Base-by-base conservation (phyloP, 306 rosid species). In the Begonia fuchsioides region DNA sequence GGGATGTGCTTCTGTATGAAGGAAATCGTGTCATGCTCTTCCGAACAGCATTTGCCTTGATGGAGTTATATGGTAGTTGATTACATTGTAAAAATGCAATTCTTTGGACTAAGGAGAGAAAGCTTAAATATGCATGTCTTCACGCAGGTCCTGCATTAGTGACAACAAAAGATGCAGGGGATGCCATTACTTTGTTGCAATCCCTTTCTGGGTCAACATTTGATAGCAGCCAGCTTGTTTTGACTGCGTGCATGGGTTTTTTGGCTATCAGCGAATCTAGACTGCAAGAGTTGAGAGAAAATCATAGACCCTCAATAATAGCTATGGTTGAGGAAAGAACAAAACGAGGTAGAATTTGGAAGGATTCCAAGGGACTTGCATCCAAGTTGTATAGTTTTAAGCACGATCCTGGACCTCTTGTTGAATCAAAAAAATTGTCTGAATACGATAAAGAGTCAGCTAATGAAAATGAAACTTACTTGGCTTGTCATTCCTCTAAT, bases 1-100 rank as follows among this genome's bases (percentile, higher is more conserved):
- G 98, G 98, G 98, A 90, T 60, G 94, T 90, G 72, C 68, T 90
- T 50, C 81, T 90, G 39, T 85, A 79, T 50, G 87, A 85, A 74
- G 95, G 95, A 53, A 90, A 77, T 59, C 90, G 95, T 59, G 94
- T 81, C 55, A 90, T 81, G 95, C 83, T 90, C 49, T 90, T 90
- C 61, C 84, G 93, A 57, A 85, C 98, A 49, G 92, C 95, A 46
- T 68, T 90, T 26, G 92, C 98, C 54, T 74, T 90, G 55, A 67
- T 90, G 98, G 95, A 90, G 44, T 66, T 90, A 65, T 75, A 85
- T 77, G 98, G 95, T 90, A 90, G 50, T 51, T 39, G 51, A 52
- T 47, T 70, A 53, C 40, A 64, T 51, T 61, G 50, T 19, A 55
- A 38, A 38, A 59, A 53, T 18, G 3, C 44, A 40, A 13, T 39